Percentiles rank a stretch among this genome's conserved stretches.
Conservation (phyloP, 345 rosid species). For the Camelina hispida region DNA sequence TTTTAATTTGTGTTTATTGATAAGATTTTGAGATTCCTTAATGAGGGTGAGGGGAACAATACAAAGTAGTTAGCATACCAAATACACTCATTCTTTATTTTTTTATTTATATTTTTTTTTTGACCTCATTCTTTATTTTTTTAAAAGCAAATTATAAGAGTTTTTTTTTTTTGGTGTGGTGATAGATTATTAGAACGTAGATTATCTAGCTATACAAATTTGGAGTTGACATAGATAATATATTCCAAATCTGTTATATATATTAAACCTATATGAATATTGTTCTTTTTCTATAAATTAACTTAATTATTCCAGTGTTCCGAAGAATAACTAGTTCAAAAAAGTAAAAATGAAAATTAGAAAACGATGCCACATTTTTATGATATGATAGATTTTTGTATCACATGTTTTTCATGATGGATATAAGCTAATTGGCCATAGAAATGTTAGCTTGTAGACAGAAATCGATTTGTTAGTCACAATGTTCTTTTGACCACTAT, state of each 20-base stretch:
- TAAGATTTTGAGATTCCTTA: constrained; percentile 34
- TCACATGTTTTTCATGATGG: constrained; percentile 5
- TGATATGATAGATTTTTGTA: constrained; percentile 22
- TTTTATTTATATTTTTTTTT: too few species aligned
- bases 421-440: background rate
- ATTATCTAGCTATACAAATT: background rate
- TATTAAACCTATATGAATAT: too few species aligned
- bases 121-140: background rate
- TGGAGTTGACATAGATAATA: background rate
- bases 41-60: constrained; percentile 32
- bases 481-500: background rate
- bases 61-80: constrained; percentile 35
- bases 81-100: background rate
- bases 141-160: background rate
- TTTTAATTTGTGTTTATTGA: constrained; percentile 35
- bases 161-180: background rate
- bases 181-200: background rate
- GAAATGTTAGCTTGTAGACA: background rate
- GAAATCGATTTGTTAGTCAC: background rate
- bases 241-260: too few species aligned
- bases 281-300: too few species aligned
- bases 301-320: too few species aligned
- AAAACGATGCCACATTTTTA: constrained; percentile 1
- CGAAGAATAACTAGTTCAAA: background rate
- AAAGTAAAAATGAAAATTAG: background rate